phyloP scores from a whole-genome alignment of 139 green algal genomes.

The Dunaliella sp. region DNA sequence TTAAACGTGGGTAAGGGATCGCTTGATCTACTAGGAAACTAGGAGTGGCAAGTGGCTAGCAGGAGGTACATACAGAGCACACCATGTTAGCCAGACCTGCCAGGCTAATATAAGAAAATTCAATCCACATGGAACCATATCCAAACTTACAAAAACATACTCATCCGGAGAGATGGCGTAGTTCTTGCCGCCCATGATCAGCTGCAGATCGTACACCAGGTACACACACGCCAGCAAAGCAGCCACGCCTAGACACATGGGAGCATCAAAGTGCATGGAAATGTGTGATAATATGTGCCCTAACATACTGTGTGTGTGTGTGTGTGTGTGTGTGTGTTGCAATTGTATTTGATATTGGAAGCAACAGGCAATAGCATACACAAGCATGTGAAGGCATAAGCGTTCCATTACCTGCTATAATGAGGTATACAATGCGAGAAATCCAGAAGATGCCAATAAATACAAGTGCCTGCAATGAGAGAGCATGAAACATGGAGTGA shows the following conservation, averaged over 20 bases:
- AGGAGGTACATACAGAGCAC: too few relatives aligned
- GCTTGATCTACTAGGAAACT: too few relatives aligned
- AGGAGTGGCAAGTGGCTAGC: too few relatives aligned
- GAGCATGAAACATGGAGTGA: slow-evolving; percentile 24
- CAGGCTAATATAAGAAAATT: too few relatives aligned
- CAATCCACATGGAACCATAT: too few relatives aligned
- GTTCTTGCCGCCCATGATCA: slow-evolving; percentile 52
- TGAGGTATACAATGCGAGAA: slow-evolving; percentile 6
- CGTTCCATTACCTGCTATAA: slow-evolving; percentile 23
- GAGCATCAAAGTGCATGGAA: too few relatives aligned
- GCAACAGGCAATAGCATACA: not conserved
- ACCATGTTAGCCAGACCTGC: too few relatives aligned
- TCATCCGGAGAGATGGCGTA: slow-evolving; percentile 35
- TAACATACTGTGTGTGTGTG: too few relatives aligned
- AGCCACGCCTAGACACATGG: slow-evolving; percentile 32
- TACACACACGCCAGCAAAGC: slow-evolving; percentile 54
- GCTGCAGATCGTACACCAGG: slow-evolving; percentile 52
- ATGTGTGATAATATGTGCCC: not conserved
- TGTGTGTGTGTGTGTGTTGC: too few relatives aligned
- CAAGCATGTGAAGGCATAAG: too few relatives aligned
- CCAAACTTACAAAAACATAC: slow-evolving; percentile 4
- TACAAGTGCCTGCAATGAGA: slow-evolving; percentile 38
- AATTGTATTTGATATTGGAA: not conserved
- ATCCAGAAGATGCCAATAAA: slow-evolving; percentile 51
- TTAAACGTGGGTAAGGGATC: too few relatives aligned